phyloP scores from a whole-genome alignment of 257 asterid species.

The Salvia hispanica region DNA sequence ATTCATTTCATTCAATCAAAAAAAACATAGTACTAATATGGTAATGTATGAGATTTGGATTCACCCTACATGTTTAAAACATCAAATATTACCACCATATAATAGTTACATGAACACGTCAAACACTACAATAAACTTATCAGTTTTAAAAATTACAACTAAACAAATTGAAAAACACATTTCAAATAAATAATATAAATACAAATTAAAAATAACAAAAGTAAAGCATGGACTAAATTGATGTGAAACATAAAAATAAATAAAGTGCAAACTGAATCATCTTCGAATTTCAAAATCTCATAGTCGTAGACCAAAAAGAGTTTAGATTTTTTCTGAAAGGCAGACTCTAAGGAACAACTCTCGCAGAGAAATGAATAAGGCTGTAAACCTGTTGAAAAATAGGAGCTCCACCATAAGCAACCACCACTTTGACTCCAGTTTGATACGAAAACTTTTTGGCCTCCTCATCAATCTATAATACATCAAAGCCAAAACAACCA shows the following conservation, averaged over 20 bases:
- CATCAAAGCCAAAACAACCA: neutral
- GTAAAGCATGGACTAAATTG: neutral
- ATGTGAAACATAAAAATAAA: neutral
- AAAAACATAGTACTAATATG: neutral
- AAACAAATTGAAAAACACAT: neutral
- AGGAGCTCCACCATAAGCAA: conserved; percentile 78
- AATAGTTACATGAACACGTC: no score
- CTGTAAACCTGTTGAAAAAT: conserved; percentile 50
- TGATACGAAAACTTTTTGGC: conserved; percentile 61
- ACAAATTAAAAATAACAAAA: neutral
- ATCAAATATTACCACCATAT: no score
- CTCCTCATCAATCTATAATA: conserved; percentile 64
- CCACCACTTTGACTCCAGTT: conserved; percentile 71
- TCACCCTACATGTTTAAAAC: no score
- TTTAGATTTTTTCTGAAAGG: no score
- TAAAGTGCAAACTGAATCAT: neutral
- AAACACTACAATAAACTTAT: neutral
- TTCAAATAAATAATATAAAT: neutral
- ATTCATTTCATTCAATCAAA: neutral
- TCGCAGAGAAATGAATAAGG: neutral
- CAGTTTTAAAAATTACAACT: neutral
- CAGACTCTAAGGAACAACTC: neutral
- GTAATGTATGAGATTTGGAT: neutral
- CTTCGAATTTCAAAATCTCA: neutral
- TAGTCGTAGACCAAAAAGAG: no score